Conservation (phyloP, 805 yeast species). For the Candida sphagnicola region DNA sequence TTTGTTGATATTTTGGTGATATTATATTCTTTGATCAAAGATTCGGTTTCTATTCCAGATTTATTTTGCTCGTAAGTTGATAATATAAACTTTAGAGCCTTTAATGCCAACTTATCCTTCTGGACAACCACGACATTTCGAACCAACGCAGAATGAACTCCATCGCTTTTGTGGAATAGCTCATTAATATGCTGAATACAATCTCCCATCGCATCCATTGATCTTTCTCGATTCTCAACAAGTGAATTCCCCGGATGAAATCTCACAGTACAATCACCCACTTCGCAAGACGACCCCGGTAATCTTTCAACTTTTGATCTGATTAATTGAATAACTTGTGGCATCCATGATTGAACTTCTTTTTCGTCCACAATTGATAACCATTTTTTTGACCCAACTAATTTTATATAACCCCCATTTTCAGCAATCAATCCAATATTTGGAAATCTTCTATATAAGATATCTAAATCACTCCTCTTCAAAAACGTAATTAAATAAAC, state of each 20-base stretch:
- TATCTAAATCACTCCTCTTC: slow-evolving; percentile 60
- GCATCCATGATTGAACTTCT: slow-evolving; percentile 52
- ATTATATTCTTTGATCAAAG: neutral
- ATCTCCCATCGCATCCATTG: slow-evolving; percentile 72
- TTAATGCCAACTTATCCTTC: slow-evolving; percentile 52
- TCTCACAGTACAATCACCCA: slow-evolving; percentile 72
- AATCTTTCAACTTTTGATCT: slow-evolving; percentile 66
- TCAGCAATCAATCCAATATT: slow-evolving; percentile 85
- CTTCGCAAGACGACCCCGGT: slow-evolving; percentile 71
- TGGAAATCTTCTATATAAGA: slow-evolving; percentile 62
- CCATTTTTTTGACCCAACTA: slow-evolving; percentile 55
- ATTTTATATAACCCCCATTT: slow-evolving; percentile 75
- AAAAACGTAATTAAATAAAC: slow-evolving; percentile 72
- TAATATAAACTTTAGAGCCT: slow-evolving; percentile 54
- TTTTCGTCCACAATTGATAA: slow-evolving; percentile 51
- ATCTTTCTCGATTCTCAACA: slow-evolving; percentile 59
- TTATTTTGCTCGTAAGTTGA: slow-evolving; percentile 23
- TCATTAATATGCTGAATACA: slow-evolving; percentile 82
- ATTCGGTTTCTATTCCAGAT: slow-evolving; percentile 1
- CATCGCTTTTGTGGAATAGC: slow-evolving; percentile 45
- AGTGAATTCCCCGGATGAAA: slow-evolving; percentile 71
- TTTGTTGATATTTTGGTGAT: neutral
- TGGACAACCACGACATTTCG: slow-evolving; percentile 70
- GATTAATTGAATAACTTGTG: slow-evolving; percentile 51
- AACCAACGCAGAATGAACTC: slow-evolving; percentile 73